These are phyloP conservation scores for Triticum dicoccoides DNA, from an alignment of 176 grass and related monocot species.

Conservation along the genomic window DNA sequence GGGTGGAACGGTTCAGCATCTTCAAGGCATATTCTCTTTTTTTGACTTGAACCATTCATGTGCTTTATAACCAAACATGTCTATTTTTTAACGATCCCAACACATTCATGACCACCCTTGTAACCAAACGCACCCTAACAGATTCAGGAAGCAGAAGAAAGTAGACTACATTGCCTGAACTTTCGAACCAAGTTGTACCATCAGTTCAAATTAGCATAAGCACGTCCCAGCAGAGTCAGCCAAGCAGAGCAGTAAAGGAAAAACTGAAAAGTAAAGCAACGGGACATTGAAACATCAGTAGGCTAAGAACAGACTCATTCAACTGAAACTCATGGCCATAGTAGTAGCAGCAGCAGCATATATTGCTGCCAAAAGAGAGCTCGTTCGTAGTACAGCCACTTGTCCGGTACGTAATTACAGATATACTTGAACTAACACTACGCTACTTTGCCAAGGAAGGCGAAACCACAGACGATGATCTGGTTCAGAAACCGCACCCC, in stretches of 20 bases:
- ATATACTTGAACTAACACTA: not conserved
- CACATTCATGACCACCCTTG: too few species aligned
- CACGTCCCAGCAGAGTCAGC: too few species aligned
- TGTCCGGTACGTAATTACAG: constrained; percentile 9
- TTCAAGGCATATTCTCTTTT: too few species aligned
- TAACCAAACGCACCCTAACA: not conserved
- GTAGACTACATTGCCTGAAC: not conserved
- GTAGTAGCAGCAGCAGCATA: not conserved
- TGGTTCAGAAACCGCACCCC: not conserved
- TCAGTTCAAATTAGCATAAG: not conserved
- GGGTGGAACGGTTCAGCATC: too few species aligned
- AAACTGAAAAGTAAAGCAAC: too few species aligned
- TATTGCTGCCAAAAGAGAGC: not conserved
- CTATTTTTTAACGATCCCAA: too few species aligned
- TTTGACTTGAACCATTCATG: too few species aligned
- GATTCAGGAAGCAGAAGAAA: not conserved
- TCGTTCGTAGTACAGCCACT: not conserved
- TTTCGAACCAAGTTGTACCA: not conserved
- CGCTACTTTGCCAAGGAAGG: constrained; percentile 13
- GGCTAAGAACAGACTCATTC: not conserved
- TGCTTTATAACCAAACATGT: too few species aligned
- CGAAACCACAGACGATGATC: not conserved
- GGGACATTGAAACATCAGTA: not conserved
- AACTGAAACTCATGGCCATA: not conserved
- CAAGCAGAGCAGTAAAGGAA: too few species aligned